phyloP scores from a whole-genome alignment of 2,329 filamentous ascomycete genomes.

The Tolypocladium endophyticum region DNA sequence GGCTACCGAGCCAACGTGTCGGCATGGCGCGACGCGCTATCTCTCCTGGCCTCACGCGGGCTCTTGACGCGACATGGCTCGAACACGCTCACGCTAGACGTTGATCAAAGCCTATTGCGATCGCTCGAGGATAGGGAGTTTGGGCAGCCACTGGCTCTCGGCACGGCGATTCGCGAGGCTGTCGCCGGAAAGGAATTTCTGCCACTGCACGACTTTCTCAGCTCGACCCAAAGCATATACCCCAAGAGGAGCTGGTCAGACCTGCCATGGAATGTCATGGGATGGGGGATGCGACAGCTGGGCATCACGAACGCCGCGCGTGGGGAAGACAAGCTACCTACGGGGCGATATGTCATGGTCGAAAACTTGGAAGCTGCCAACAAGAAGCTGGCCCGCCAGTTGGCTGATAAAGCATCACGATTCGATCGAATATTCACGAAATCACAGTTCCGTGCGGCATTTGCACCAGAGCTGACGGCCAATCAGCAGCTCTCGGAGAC shows the following conservation, averaged over 20 bases:
- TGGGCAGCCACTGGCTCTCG: conserved; percentile 72
- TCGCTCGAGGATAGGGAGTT: conserved; percentile 67
- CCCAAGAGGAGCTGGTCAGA: conserved; percentile 52
- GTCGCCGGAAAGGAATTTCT: conserved; percentile 59
- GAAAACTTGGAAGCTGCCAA: conserved; percentile 50
- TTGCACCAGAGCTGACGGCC: conserved; percentile 40
- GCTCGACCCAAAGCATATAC: conserved; percentile 60
- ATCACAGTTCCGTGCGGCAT: conserved; percentile 50
- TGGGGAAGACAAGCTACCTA: conserved; percentile 44
- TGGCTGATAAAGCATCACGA: conserved; percentile 31
- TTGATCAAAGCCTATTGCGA: conserved; percentile 54
- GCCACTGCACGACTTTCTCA: conserved; percentile 57
- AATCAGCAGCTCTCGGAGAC: conserved; percentile 42
- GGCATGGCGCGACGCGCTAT: conserved; percentile 69
- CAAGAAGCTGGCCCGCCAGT: conserved; percentile 39
- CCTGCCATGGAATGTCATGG: conserved; percentile 58
- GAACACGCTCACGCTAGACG: conserved; percentile 40
- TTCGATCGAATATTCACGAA: conserved; percentile 61
- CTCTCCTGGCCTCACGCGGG: conserved; percentile 57
- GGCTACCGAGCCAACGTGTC: conserved; percentile 71
- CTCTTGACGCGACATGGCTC: conserved; percentile 30
- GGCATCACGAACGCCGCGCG: conserved; percentile 44
- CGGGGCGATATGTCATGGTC: conserved; percentile 55
- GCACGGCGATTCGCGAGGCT: conserved; percentile 67
- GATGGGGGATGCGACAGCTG: conserved; percentile 65